Percentiles rank a stretch among this genome's conserved stretches.
phyloP scores from a whole-genome alignment of 2,329 filamentous ascomycete genomes.

The Penicillium sp. region DNA sequence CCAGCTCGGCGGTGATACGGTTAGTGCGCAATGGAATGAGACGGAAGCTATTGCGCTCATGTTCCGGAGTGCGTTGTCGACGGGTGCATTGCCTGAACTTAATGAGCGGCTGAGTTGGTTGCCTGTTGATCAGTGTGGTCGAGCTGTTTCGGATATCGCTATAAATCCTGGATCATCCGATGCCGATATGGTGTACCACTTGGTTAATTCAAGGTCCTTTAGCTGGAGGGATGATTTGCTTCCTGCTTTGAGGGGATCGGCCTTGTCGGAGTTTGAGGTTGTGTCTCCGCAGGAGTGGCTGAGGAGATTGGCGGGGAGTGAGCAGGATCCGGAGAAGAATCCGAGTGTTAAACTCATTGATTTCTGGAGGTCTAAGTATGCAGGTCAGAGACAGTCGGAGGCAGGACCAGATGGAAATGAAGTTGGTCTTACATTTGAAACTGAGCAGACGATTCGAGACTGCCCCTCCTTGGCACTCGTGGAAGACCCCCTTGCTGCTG shows the following conservation, averaged over 20 bases:
- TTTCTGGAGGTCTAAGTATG: constrained; percentile 55
- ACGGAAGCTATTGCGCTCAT: constrained; percentile 51
- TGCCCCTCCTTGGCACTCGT: constrained; percentile 15
- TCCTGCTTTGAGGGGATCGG: constrained; percentile 28
- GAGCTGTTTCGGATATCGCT: constrained; percentile 37
- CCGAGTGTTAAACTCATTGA: constrained; percentile 54
- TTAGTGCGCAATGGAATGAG: constrained; percentile 24
- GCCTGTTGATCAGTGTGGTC: constrained; percentile 42
- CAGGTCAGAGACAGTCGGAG: not conserved
- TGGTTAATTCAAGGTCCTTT: constrained; percentile 50
- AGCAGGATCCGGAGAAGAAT: constrained; percentile 51
- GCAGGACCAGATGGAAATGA: not conserved
- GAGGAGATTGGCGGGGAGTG: constrained; percentile 38
- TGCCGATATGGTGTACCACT: constrained; percentile 46
- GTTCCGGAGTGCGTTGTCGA: constrained; percentile 47
- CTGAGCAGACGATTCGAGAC: constrained; percentile 13
- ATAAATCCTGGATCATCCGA: constrained; percentile 23
- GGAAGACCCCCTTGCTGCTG: constrained; percentile 15
- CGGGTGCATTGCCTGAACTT: constrained; percentile 48
- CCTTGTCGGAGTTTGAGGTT: constrained; percentile 33
- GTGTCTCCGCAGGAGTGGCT: constrained; percentile 36
- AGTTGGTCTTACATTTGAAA: constrained; percentile 15
- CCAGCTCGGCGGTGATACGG: constrained; percentile 36
- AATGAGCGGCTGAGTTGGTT: constrained; percentile 47
- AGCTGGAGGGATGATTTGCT: constrained; percentile 38